A percentile compares a stretch with the other conserved stretches of the same genome.
These are phyloP conservation scores for rapeseed (Brassica napus) DNA, from an alignment of 345 rosid genomes.

Conservation along the genomic window Da-Ae NC_063448.1:17984001-17984500, in stretches of 20 bases:
- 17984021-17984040: background rate
- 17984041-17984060: constrained; percentile 12
- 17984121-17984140: constrained; percentile 23
- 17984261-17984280: background rate
- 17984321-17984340: constrained; percentile 15
- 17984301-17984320: constrained; percentile 6
- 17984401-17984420: background rate
- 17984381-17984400: background rate
- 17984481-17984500: constrained; percentile 32
- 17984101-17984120: constrained; percentile 9
- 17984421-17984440: constrained; percentile 15
- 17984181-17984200: background rate
- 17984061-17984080: constrained; percentile 18
- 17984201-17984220: background rate
- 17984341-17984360: constrained; percentile 8
- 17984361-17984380: background rate
- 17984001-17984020: background rate
- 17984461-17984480: constrained; percentile 36
- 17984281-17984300: background rate
- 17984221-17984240: background rate
- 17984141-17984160: constrained; percentile 28
- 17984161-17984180: background rate
- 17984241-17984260: background rate
- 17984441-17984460: constrained; percentile 33
- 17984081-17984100: constrained; percentile 18